Evolutionary conservation across 345 rosid genomes (phyloP).

Genomic region (Lumnitzera littorea): DNA sequence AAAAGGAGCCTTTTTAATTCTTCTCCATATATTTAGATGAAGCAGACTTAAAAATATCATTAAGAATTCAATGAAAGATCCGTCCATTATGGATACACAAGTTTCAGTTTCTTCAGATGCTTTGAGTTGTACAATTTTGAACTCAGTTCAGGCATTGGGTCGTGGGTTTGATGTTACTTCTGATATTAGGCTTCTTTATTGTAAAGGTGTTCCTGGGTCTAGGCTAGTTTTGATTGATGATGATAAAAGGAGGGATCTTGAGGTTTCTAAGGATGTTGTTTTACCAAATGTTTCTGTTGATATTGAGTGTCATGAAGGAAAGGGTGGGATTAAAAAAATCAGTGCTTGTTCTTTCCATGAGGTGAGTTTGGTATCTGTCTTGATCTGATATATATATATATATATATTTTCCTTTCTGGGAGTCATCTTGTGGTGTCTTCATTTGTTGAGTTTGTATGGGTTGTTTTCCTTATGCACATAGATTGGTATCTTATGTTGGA

Average conservation of each 20-base stretch:
- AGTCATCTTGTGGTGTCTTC: conserved; percentile 5
- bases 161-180: conserved; percentile 94
- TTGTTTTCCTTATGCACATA: background rate
- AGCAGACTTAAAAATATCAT: too few relatives aligned
- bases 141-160: conserved; percentile 92
- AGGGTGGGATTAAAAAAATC: conserved; percentile 33
- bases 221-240: conserved; percentile 71
- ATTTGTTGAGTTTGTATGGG: background rate
- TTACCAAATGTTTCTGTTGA: conserved; percentile 55
- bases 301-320: conserved; percentile 48
- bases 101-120: conserved; percentile 38
- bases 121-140: conserved; percentile 60
- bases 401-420: conserved; percentile 9
- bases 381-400: too few relatives aligned
- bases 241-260: conserved; percentile 51
- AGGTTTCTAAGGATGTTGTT: conserved; percentile 38
- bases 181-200: conserved; percentile 84
- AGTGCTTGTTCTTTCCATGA: conserved; percentile 68
- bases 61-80: conserved; percentile 9
- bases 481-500: background rate
- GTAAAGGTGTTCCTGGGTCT: conserved; percentile 90
- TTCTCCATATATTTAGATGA: background rate
- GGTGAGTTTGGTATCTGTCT: conserved; percentile 26
- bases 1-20: background rate
- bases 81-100: conserved; percentile 27